These are phyloP conservation scores for Aspergillus bridgeri DNA, from an alignment of 495 filamentous ascomycete species.

Conservation along the genomic window DNA sequence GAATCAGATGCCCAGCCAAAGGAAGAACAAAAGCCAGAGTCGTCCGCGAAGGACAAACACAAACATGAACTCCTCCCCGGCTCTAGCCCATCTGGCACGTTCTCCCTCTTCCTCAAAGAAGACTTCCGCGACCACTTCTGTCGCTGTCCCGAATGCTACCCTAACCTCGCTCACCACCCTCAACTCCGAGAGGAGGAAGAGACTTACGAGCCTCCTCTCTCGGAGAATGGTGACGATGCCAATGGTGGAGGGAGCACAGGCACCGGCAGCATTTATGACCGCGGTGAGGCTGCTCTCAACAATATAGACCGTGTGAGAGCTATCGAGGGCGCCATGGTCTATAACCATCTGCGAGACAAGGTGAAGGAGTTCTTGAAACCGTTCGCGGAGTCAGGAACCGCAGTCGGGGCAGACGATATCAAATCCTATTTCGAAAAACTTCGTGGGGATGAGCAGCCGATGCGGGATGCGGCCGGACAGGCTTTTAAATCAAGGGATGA, in stretches of 20 bases:
- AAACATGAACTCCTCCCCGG: slow-evolving; percentile 46
- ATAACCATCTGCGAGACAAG: slow-evolving; percentile 91
- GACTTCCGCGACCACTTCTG: slow-evolving; percentile 76
- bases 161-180: slow-evolving; percentile 60
- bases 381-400: slow-evolving; percentile 84
- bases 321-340: slow-evolving; percentile 96
- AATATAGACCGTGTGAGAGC: slow-evolving; percentile 88
- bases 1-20: slow-evolving; percentile 15
- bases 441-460: slow-evolving; percentile 72
- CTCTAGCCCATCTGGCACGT: slow-evolving; percentile 43
- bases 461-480: slow-evolving; percentile 42
- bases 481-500: slow-evolving; percentile 22
- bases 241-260: slow-evolving; percentile 52
- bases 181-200: slow-evolving; percentile 93
- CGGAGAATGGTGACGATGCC: slow-evolving; percentile 45
- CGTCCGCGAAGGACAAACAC: slow-evolving; percentile 17
- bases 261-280: slow-evolving; percentile 75
- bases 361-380: slow-evolving; percentile 88
- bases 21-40: slow-evolving; percentile 19
- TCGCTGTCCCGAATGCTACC: slow-evolving; percentile 76
- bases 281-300: slow-evolving; percentile 83
- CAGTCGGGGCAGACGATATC: slow-evolving; percentile 89
- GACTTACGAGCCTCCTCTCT: slow-evolving; percentile 84
- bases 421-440: slow-evolving; percentile 93
- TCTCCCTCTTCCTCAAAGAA: slow-evolving; percentile 77